Evolutionary conservation across 2,329 filamentous ascomycete species (phyloP), one percentile per base, ranked within the genome.

Genomic region (Hortaea werneckii): DNA sequence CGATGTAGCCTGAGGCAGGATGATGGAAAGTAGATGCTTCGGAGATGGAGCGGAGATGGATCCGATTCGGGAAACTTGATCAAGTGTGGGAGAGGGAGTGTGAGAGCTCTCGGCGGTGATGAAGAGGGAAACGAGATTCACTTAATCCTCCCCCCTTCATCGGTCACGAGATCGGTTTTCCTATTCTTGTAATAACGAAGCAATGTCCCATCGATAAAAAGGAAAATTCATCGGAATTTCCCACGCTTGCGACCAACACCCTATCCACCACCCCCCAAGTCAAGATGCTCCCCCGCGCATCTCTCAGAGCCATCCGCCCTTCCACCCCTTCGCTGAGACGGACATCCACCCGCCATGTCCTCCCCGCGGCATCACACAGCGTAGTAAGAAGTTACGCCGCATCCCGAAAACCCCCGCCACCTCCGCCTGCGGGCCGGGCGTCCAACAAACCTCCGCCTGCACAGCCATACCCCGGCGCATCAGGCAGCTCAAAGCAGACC

Each of bases 261-360:
- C 13, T 13, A 10, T 41, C 9, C 27, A 6, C 41, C n/a, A 35
- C 41, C 12, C n/a, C 27, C 30, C 27, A 35, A 32, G 10, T 29
- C 45, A 49, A 30, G 26, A 63, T 63, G 60, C 60, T 63, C 40
- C 50, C 56, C 28, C 60, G 58, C 53, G 60, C 57, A 51, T 58
- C 56, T 43, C 53, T 56, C 42, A 47, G 52, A 47, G 53, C 54
- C 34, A 48, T 53, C 40, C 55, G 48, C 44, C 53, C 52, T 32
- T 50, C 48, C 37, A 30, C 45, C 42, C 35, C 40, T 39, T 41
- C 40, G 2, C 20, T 20, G 20, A 20, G 20, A 20, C 20, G 2
- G 20, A 20, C 20, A 20, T 20, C 20, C 20, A 20, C 20, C 20
- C 53, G 49, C 37, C 53, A 54, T 45, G 47, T 45, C 27, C 44